A percentile compares a stretch with the other conserved stretches of the same genome.
phyloP scores from a whole-genome alignment of 2,329 filamentous ascomycete species.

The Cordyceps cicadae region DNA sequence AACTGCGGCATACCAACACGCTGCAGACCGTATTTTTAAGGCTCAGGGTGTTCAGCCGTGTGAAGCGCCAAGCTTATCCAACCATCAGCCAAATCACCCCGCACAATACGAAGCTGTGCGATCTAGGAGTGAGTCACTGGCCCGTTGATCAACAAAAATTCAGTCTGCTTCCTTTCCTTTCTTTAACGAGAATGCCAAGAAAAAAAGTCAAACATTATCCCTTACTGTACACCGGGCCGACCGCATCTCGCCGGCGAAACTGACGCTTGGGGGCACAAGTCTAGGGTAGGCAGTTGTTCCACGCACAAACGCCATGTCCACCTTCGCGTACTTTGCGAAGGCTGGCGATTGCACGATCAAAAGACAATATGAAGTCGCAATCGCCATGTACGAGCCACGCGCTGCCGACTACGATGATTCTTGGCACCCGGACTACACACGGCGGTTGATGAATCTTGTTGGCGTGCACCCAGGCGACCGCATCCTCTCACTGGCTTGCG shows the following conservation, averaged over 20 bases:
- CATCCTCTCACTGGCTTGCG: slow-evolving; percentile 26
- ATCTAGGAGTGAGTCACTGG: background rate
- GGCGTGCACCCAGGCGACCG: slow-evolving; percentile 19
- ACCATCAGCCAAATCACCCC: background rate
- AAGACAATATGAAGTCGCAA: background rate
- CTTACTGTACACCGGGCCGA: background rate
- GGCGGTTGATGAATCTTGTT: slow-evolving; percentile 21
- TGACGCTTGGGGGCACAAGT: background rate
- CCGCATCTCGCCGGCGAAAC: background rate
- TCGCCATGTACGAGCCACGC: background rate
- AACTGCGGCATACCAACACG: too few species aligned
- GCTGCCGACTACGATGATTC: slow-evolving; percentile 23
- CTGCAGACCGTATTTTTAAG: background rate
- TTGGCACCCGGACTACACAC: slow-evolving; percentile 26
- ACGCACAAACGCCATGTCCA: background rate
- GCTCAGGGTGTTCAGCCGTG: background rate
- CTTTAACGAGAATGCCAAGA: too few species aligned
- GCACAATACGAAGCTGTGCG: background rate
- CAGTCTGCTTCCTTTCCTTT: background rate
- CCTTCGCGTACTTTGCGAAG: background rate
- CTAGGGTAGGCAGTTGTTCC: background rate
- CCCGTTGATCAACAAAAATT: background rate
- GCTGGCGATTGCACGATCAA: background rate
- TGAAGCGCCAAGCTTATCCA: background rate
- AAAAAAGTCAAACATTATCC: too few species aligned